Evolutionary conservation across 805 yeast species (phyloP), one percentile per base, ranked within the genome.

Genomic region (Candida namnaoensis): DNA sequence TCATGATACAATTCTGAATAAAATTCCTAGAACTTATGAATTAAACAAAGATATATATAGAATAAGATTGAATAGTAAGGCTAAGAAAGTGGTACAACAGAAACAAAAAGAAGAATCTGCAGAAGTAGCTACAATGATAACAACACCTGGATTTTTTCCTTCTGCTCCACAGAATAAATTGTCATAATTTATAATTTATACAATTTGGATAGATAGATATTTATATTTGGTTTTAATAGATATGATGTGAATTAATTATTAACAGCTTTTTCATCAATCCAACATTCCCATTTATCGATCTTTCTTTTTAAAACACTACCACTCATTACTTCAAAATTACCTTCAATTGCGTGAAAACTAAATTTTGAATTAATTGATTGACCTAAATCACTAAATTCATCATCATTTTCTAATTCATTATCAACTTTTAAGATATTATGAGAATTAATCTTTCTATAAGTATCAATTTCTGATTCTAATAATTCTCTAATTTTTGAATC

Each of bases 231-330:
- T 19, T 19, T 19, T 19, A 19, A 2, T 26, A 26, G 10, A 8
- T 26, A 26, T 26, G 10, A 4, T 8, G 4, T 8, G 7, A n/a
- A n/a, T 42, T 41, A 47, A 38, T 36, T 67, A 47, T 84, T 84
- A 26, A 80, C 83, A 12, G 81, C 82, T 50, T 75, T 71, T 56
- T 82, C 90, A 47, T 78, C 82, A 32, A 90, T 68, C 96, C 96
- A 90, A 47, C 79, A 71, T 47, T 72, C 76, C 88, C 95, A 84
- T 15, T 64, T 63, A 5, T 64, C 72, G 33, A 74, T 62, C 30
- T 80, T 73, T 13, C 65, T 62, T 49, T 77, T 76, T 54, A 68
- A 62, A 3, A 84, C 83, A 48, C 90, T 82, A 2, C 97, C 97
- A 8, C 76, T 78, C 1, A 76, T 50, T 37, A 86, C 76, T 44